These are phyloP conservation scores for Russula ochroleuca DNA, from an alignment of 768 basidiomycete genomes.

Conservation along the genomic window DNA sequence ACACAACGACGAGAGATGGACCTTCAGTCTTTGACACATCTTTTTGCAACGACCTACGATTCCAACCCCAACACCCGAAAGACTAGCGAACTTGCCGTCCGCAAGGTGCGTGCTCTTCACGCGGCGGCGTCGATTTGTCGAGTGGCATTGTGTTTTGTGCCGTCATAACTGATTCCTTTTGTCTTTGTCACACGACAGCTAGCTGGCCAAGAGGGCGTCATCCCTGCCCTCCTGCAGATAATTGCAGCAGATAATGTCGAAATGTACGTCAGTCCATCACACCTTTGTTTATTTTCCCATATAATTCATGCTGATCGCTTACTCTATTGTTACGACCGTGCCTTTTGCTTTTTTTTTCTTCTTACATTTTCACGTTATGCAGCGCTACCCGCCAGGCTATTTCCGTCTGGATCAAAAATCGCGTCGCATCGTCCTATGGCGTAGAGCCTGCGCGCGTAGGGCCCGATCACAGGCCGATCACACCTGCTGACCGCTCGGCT, in stretches of 20 bases:
- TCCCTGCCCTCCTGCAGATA: conserved; percentile 81
- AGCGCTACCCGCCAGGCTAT: conserved; percentile 83
- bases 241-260: conserved; percentile 74
- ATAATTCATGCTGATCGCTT: not conserved
- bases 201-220: conserved; percentile 74
- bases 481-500: conserved; percentile 64
- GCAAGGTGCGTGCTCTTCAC: conserved; percentile 52
- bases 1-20: conserved; percentile 48
- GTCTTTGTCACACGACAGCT: conserved; percentile 44
- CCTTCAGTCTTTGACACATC: conserved; percentile 66
- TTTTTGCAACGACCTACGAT: conserved; percentile 77
- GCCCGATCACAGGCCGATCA: conserved; percentile 60
- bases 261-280: conserved; percentile 48
- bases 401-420: conserved; percentile 88
- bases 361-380: conserved; percentile 11
- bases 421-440: conserved; percentile 64
- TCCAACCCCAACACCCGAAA: conserved; percentile 85
- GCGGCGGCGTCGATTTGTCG: not conserved
- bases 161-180: conserved; percentile 18
- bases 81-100: conserved; percentile 80
- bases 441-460: conserved; percentile 45
- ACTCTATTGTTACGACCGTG: not conserved
- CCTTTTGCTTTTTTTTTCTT: conserved; percentile 17
- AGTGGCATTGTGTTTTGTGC: conserved; percentile 8
- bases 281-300: not conserved